A percentile compares a stretch with the other conserved stretches of the same genome.
Conservation (phyloP, 2,329 filamentous ascomycete species). For the Ilyonectria sp. region DNA sequence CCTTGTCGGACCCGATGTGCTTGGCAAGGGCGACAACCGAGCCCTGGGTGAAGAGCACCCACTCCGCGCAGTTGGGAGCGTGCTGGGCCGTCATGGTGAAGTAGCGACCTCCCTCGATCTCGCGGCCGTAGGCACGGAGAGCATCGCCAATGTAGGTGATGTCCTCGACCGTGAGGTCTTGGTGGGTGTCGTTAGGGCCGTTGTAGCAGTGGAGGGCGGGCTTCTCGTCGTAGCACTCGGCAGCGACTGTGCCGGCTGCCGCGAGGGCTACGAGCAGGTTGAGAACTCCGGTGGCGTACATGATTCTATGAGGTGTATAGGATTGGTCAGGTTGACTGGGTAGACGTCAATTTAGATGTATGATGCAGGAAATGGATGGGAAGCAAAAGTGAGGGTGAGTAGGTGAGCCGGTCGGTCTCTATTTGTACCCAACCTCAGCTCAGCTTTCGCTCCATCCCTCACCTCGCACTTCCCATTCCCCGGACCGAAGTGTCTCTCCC, state of each 20-base stretch:
- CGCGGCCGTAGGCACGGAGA: constrained; percentile 25
- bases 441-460: neutral
- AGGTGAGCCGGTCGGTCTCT: neutral
- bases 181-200: constrained; percentile 33
- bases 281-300: constrained; percentile 7
- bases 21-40: constrained; percentile 44
- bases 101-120: constrained; percentile 22
- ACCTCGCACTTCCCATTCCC: neutral
- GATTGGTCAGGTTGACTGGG: neutral
- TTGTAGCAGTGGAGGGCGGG: constrained; percentile 39
- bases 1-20: constrained; percentile 38
- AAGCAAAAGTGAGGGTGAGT: too few species aligned
- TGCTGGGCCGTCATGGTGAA: constrained; percentile 37
- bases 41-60: constrained; percentile 37
- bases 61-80: constrained; percentile 44
- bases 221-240: constrained; percentile 21
- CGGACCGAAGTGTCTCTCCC: constrained; percentile 3
- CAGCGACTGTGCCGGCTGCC: neutral
- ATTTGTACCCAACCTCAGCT: constrained; percentile 6
- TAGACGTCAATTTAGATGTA: too few species aligned
- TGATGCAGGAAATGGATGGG: neutral
- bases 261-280: constrained; percentile 12
- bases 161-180: constrained; percentile 38
- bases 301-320: neutral
- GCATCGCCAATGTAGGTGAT: constrained; percentile 37